A percentile compares a stretch with the other conserved stretches of the same genome.
Conservation (phyloP, 306 rosid genomes). For the Pyrus pyrifolia region DNA sequence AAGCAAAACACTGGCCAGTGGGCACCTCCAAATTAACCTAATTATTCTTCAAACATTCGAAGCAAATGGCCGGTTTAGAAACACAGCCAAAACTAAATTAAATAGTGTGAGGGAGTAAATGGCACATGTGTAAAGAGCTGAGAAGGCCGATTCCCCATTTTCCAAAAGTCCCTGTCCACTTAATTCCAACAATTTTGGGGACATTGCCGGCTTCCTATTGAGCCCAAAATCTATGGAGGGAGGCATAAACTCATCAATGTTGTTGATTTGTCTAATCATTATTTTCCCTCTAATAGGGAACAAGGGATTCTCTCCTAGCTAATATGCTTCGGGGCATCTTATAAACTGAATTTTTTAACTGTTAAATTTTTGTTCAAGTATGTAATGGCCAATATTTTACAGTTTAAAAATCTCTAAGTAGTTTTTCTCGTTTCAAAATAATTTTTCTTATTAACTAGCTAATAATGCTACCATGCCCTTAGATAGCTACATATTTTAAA, state of each 20-base stretch:
- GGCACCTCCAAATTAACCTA: neutral
- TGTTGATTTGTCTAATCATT: neutral
- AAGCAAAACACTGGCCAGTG: neutral
- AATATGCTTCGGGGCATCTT: neutral
- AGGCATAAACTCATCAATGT: neutral
- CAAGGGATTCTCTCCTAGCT: neutral
- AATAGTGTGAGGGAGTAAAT: neutral
- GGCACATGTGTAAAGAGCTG: neutral
- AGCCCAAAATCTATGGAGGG: neutral
- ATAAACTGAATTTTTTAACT: no score
- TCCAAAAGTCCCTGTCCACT: neutral
- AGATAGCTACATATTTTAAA: neutral
- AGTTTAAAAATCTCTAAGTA: no score
- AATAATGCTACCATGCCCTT: neutral
- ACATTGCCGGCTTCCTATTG: slow-evolving; percentile 1
- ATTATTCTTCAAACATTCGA: neutral
- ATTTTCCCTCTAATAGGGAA: neutral
- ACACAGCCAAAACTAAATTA: neutral
- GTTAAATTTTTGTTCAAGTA: no score
- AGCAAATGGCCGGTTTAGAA: neutral
- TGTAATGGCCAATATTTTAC: no score
- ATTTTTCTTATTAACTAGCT: neutral
- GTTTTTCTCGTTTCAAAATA: neutral
- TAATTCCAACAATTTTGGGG: neutral
- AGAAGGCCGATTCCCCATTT: neutral